A percentile compares a stretch with the other conserved stretches of the same genome.
These are phyloP conservation scores for Boletus holoroseus DNA, from an alignment of 1,284 basidiomycete species.

Conservation along the genomic window DNA sequence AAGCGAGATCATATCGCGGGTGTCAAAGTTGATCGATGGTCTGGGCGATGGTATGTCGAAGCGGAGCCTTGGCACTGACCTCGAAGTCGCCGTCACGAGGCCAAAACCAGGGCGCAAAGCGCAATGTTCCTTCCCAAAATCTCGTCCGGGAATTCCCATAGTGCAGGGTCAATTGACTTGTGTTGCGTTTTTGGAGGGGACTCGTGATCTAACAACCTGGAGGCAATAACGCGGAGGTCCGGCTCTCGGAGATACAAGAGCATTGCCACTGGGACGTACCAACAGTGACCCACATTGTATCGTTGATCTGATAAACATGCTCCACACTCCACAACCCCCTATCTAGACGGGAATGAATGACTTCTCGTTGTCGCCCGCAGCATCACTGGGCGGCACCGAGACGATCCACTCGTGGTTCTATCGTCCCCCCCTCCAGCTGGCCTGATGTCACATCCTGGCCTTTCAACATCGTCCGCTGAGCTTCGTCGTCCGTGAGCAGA, in stretches of 20 bases:
- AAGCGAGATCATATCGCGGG: neutral
- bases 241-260: neutral
- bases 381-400: conserved; percentile 35
- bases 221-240: neutral
- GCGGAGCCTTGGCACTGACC: neutral
- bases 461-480: conserved; percentile 39
- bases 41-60: neutral
- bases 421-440: conserved; percentile 32
- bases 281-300: conserved; percentile 8
- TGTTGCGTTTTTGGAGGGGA: conserved; percentile 1
- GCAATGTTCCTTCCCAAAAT: neutral
- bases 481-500: conserved; percentile 41
- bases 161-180: neutral
- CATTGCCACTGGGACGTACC: neutral
- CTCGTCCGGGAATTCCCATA: neutral
- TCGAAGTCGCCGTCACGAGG: neutral
- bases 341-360: conserved; percentile 42
- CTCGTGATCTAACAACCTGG: conserved; percentile 3
- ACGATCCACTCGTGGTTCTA: conserved; percentile 35
- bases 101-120: neutral
- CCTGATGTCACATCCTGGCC: conserved; percentile 49
- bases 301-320: conserved; percentile 5
- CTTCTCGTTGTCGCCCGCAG: conserved; percentile 36
- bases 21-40: neutral
- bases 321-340: conserved; percentile 41